Conservation (phyloP, 352 stramenopile species). For the Aphanomyces stellatus region DNA sequence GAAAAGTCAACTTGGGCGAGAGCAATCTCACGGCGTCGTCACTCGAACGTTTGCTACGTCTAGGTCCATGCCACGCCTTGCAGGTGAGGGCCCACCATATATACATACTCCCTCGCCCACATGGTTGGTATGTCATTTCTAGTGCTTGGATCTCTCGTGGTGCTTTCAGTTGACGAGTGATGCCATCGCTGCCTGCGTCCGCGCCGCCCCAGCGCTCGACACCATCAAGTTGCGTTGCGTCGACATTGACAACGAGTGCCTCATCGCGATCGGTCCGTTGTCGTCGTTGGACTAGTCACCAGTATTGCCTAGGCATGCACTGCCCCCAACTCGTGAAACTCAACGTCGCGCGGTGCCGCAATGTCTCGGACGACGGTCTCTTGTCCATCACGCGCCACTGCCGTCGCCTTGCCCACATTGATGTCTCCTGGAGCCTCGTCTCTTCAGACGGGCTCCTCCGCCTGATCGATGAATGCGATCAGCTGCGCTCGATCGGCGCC, state of each 20-base stretch:
- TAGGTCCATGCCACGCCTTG: too few relatives aligned
- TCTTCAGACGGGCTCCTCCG: not conserved
- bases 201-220: not conserved
- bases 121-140: too few relatives aligned
- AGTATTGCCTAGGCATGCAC: not conserved
- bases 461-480: not conserved
- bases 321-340: not conserved
- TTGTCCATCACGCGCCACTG: not conserved
- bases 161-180: not conserved
- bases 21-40: not conserved
- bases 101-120: too few relatives aligned
- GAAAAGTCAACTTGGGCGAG: not conserved
- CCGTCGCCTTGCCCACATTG: not conserved
- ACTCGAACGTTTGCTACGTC: too few relatives aligned
- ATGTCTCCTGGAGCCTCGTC: not conserved
- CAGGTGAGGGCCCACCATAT: too few relatives aligned
- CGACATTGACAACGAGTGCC: not conserved
- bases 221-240: slow-evolving; percentile 9
- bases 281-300: not conserved
- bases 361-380: not conserved
- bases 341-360: slow-evolving; percentile 9
- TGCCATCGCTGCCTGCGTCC: not conserved
- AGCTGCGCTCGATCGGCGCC: not conserved
- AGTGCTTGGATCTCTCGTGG: slow-evolving; percentile 10
- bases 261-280: not conserved